Conservation (phyloP, 306 rosid genomes). For the Gynostemma pentaphyllum region DNA sequence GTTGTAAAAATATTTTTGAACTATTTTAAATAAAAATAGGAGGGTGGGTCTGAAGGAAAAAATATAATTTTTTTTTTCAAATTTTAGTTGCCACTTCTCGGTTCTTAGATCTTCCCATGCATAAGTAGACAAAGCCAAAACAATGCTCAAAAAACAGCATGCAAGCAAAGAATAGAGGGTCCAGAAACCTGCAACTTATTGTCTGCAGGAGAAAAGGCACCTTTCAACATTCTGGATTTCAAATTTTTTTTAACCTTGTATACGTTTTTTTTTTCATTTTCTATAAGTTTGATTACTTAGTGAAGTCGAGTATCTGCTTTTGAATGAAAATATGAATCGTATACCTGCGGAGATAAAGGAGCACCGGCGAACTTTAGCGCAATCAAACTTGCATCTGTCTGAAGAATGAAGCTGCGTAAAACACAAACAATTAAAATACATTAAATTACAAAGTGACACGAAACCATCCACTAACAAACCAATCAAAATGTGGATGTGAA, state of each 20-base stretch:
- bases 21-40: no score
- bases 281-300: no score
- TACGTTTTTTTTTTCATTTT: no score
- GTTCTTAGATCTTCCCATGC: no score
- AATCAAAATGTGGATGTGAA: neutral
- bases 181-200: conserved; percentile 30
- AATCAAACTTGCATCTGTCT: conserved; percentile 66
- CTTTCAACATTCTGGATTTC: neutral
- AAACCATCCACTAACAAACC: neutral
- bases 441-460: no score
- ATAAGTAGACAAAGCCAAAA: no score
- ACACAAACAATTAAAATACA: neutral
- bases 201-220: conserved; percentile 44
- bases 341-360: conserved; percentile 81
- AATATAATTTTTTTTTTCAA: no score
- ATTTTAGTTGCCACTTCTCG: no score
- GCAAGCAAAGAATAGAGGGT: neutral
- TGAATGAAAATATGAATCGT: neutral
- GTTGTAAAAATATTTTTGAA: no score
- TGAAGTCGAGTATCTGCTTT: no score
- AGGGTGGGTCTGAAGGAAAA: no score
- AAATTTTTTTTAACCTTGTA: no score
- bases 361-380: conserved; percentile 81
- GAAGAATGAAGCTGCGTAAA: conserved; percentile 55
- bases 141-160: neutral